These are phyloP conservation scores for Colletotrichum echinochloae DNA, from an alignment of 2,329 filamentous ascomycete species.

Conservation along the genomic window DNA sequence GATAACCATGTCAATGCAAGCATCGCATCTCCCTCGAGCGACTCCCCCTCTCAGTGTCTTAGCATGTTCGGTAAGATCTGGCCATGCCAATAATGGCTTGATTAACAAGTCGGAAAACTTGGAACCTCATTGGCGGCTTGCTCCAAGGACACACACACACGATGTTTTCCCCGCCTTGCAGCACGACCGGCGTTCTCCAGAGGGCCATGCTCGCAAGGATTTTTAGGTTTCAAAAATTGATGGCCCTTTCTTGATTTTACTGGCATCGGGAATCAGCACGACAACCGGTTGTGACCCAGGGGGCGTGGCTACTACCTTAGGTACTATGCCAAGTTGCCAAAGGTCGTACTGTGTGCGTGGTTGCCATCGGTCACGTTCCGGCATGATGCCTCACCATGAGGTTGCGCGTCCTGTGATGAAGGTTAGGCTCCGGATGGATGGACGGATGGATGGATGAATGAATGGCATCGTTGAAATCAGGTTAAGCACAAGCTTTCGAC, in stretches of 20 bases:
- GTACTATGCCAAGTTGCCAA: neutral
- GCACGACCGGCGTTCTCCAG: neutral
- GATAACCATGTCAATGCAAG: neutral
- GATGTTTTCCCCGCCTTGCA: neutral
- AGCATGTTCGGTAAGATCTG: conserved; percentile 9
- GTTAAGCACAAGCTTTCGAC: neutral
- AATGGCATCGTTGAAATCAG: neutral
- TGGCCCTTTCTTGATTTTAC: conserved; percentile 4
- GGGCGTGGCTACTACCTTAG: neutral
- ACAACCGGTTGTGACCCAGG: no score
- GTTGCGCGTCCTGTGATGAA: neutral
- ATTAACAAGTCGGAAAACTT: neutral
- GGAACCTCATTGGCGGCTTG: conserved; percentile 7
- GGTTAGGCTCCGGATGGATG: neutral
- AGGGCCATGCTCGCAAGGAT: conserved; percentile 4
- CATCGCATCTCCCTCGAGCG: neutral
- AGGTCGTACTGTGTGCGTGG: neutral
- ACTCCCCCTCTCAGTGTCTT: neutral
- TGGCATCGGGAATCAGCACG: neutral
- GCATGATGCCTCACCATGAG: conserved; percentile 10
- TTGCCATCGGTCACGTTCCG: conserved; percentile 13
- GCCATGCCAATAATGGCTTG: conserved; percentile 13
- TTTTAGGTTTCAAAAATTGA: conserved; percentile 25
- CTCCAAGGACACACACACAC: conserved; percentile 1
- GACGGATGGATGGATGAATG: no score